Percentiles rank a stretch among this genome's conserved stretches.
phyloP scores from a whole-genome alignment of 306 rosid genomes.

The Vigna angularis region DNA sequence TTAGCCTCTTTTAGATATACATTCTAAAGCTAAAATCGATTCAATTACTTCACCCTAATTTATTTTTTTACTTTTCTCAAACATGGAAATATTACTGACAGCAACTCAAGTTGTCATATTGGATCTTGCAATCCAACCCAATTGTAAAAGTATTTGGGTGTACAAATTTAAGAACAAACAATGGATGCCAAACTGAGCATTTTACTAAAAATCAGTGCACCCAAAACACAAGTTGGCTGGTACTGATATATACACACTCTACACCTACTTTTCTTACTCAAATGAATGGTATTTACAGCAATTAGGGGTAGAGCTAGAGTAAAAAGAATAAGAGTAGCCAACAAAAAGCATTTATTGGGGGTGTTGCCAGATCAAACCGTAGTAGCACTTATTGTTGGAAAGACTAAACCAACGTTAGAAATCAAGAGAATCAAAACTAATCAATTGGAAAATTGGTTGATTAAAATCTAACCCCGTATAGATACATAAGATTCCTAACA shows the following conservation, averaged over 20 bases:
- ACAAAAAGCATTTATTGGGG: not conserved
- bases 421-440: slow-evolving; percentile 11
- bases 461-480: slow-evolving; percentile 22
- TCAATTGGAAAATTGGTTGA: slow-evolving; percentile 8
- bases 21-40: slow-evolving; percentile 21
- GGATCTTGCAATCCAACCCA: slow-evolving; percentile 3
- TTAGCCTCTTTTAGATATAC: slow-evolving; percentile 27
- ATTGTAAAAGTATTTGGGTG: not conserved
- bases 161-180: not conserved
- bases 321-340: not conserved
- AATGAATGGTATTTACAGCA: slow-evolving; percentile 6
- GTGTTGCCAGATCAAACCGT: too few species aligned
- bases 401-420: slow-evolving; percentile 13
- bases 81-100: slow-evolving; percentile 12
- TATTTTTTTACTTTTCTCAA: slow-evolving; percentile 7
- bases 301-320: not conserved
- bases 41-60: slow-evolving; percentile 4
- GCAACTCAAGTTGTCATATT: slow-evolving; percentile 23
- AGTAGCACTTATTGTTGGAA: not conserved
- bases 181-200: slow-evolving; percentile 30
- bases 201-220: slow-evolving; percentile 17
- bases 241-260: not conserved
- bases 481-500: slow-evolving; percentile 28
- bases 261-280: not conserved
- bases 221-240: slow-evolving; percentile 17